Evolutionary conservation across 257 asterid species (phyloP), one percentile per base, ranked within the genome.

Genomic region (Apocynum venetum): DNA sequence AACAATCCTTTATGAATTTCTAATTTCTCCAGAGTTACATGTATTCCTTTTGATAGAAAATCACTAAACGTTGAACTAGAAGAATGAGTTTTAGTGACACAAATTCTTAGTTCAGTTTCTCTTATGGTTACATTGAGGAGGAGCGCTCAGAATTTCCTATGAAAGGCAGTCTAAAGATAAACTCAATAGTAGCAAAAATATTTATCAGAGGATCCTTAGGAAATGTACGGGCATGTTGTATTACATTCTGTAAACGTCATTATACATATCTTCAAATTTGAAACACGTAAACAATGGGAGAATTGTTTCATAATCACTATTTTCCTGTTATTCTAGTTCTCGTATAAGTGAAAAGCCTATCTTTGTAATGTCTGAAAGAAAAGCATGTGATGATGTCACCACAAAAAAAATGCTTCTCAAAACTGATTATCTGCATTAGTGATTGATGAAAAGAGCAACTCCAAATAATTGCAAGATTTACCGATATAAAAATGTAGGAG

Each of bases 391-490:
- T 25, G 5, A 60, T 63, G 44, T 35, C 2, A 61, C 36, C 38
- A 38, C 43, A 25, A 25, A 25, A 51, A 61, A 35, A 31, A 61
- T 61, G 8, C 43, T 60, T 60, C 43, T 38, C 2, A 3, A 35
- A 3, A 9, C 14, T 61, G 40, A 61, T 31, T 61, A 61, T 10
- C 8, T 19, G 38, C 15, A 68, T 11, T 17, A 25, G 4, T 4
- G 1, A 31, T 0, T 71, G 7, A 71, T 13, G 40, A 72, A 14
- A 72, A 2, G 35, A 35, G 13, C 35, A 36, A 36, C 49, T 55
- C 47, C 52, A 73, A 40, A 73, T 38, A 17, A 73, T 40, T 53
- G 40, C 25, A 55, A 53, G 66, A 73, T 73, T 56, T 52, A 53
- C 20, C 15, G 9, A 20, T 53, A 13, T 19, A 38, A 2, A 44